Percentiles rank a stretch among this genome's conserved stretches.
phyloP scores from a whole-genome alignment of 2,329 filamentous ascomycete species.

The Pleoardoris graminearum region DNA sequence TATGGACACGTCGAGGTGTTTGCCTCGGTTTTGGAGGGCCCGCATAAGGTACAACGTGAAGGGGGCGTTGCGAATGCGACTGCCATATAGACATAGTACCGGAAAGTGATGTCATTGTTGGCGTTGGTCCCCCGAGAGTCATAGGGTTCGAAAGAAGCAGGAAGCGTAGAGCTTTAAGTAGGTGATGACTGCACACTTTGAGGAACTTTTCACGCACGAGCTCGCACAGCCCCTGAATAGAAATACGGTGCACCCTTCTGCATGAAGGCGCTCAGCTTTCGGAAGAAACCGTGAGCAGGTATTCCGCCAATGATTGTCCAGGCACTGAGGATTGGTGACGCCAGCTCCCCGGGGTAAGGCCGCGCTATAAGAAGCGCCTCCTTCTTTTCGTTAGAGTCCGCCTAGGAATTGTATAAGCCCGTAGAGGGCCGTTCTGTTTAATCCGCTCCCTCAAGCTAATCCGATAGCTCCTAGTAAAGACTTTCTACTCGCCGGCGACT shows the following conservation, averaged over 20 bases:
- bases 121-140: conserved; percentile 6
- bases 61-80: not conserved
- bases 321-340: too few species aligned
- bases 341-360: too few species aligned
- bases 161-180: conserved; percentile 16
- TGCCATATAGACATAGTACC: conserved; percentile 7
- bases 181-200: conserved; percentile 9
- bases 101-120: conserved; percentile 10
- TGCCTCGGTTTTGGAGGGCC: conserved; percentile 5
- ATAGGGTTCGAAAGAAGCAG: conserved; percentile 9
- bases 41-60: conserved; percentile 14
- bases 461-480: conserved; percentile 1
- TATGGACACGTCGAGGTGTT: not conserved
- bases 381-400: too few species aligned
- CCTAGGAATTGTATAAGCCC: too few species aligned
- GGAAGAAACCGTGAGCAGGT: too few species aligned
- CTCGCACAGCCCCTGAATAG: too few species aligned
- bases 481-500: conserved; percentile 11
- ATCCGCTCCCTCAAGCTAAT: conserved; percentile 1
- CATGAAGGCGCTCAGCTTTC: too few species aligned
- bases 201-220: not conserved
- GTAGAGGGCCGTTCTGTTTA: too few species aligned
- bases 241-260: too few species aligned
- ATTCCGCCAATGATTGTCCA: too few species aligned
- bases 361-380: too few species aligned